Percentiles rank a stretch among this genome's conserved stretches.
phyloP scores from a whole-genome alignment of 768 basidiomycete species.

The Sporobolomyces phaffii region DNA sequence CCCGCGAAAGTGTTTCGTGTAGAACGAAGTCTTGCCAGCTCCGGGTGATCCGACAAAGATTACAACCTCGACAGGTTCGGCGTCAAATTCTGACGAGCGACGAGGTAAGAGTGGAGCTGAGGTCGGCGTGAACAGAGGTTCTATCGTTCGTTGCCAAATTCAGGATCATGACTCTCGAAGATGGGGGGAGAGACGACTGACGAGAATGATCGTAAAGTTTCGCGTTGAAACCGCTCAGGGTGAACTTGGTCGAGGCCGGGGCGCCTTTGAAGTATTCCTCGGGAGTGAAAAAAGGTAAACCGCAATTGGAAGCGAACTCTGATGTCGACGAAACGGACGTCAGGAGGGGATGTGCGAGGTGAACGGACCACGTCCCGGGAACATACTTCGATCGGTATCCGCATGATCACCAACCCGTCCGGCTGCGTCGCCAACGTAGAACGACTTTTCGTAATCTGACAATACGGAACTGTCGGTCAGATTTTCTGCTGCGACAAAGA shows the following conservation, averaged over 20 bases:
- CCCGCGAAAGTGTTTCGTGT: conserved; percentile 59
- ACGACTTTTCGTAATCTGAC: conserved; percentile 45
- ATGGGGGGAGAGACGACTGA: neutral
- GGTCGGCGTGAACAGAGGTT: conserved; percentile 54
- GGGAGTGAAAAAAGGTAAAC: conserved; percentile 40
- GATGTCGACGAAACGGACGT: neutral
- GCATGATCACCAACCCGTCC: conserved; percentile 40
- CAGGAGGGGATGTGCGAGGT: no score
- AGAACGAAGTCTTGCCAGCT: conserved; percentile 79
- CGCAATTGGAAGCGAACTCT: conserved; percentile 37
- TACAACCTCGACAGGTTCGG: conserved; percentile 50
- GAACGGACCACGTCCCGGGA: neutral
- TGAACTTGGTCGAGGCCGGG: neutral
- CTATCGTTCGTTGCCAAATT: conserved; percentile 44
- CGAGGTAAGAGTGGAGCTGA: conserved; percentile 48
- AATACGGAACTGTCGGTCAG: no score
- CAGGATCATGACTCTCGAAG: neutral
- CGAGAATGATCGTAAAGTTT: conserved; percentile 15
- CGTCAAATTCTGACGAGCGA: conserved; percentile 5
- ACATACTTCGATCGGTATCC: conserved; percentile 36
- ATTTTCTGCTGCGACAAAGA: no score
- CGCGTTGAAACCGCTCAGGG: conserved; percentile 18
- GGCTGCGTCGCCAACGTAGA: conserved; percentile 51
- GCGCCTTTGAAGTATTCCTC: conserved; percentile 39
- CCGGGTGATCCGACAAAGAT: conserved; percentile 61